These are phyloP conservation scores for Xylariales sp. DNA, from an alignment of 2,329 filamentous ascomycete species.

Conservation along the genomic window DNA sequence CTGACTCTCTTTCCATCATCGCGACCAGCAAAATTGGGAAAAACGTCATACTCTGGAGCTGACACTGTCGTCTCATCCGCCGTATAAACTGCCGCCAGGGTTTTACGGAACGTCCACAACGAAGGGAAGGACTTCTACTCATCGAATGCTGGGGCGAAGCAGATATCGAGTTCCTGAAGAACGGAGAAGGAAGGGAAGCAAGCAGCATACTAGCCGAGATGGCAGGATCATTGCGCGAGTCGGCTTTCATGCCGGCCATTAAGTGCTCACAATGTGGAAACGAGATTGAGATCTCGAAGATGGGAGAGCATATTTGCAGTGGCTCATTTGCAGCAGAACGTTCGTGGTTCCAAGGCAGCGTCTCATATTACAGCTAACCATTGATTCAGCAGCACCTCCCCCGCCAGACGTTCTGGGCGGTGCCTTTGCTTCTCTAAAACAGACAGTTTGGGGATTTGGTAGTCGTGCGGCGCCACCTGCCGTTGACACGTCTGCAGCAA, in stretches of 20 bases:
- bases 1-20: not conserved
- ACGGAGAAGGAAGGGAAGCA: not conserved
- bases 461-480: conserved; percentile 42
- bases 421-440: conserved; percentile 32
- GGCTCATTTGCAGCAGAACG: conserved; percentile 42
- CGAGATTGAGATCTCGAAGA: conserved; percentile 76
- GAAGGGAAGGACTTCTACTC: not conserved
- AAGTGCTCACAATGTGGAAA: conserved; percentile 79
- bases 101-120: not conserved
- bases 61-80: too few relatives aligned
- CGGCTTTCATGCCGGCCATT: conserved; percentile 72
- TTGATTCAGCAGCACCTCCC: conserved; percentile 9
- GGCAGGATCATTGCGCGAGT: conserved; percentile 50
- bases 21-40: not conserved
- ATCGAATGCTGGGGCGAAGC: not conserved
- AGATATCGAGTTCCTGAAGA: too few relatives aligned
- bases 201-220: conserved; percentile 30
- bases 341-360: conserved; percentile 15
- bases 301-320: conserved; percentile 79
- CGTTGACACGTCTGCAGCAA: conserved; percentile 54
- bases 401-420: conserved; percentile 28
- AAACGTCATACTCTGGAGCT: too few relatives aligned
- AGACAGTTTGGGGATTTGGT: conserved; percentile 31
- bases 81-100: too few relatives aligned
- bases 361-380: conserved; percentile 2